These are phyloP conservation scores for Staphylotrichum longicolle DNA, from an alignment of 495 filamentous ascomycete genomes.

Conservation along the genomic window DNA sequence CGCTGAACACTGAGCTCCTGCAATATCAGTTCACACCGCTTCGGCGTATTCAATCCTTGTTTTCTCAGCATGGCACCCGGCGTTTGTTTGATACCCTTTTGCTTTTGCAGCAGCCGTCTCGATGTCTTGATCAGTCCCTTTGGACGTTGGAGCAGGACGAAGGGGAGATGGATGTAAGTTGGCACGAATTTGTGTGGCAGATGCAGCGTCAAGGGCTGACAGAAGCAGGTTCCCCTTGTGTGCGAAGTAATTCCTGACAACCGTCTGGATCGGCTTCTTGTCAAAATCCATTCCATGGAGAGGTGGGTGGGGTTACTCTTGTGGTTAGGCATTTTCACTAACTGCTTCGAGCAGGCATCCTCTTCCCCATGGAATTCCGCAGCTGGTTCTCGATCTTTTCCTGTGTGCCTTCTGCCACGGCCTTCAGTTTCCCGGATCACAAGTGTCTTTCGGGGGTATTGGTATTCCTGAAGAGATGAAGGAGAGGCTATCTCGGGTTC, in stretches of 20 bases:
- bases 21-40: conserved; percentile 68
- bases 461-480: conserved; percentile 10
- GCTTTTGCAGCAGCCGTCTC: conserved; percentile 60
- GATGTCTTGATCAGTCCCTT: conserved; percentile 52
- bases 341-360: conserved; percentile 33
- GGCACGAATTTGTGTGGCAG: background rate
- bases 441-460: conserved; percentile 8
- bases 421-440: conserved; percentile 37
- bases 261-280: conserved; percentile 20
- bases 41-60: conserved; percentile 55
- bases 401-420: conserved; percentile 40
- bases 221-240: conserved; percentile 57
- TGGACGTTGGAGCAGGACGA: conserved; percentile 67
- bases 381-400: conserved; percentile 50
- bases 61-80: conserved; percentile 29
- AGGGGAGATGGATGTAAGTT: conserved; percentile 70
- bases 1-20: conserved; percentile 55
- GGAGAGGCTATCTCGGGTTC: conserved; percentile 4
- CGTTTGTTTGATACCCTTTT: conserved; percentile 74
- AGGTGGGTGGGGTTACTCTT: conserved; percentile 23
- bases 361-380: conserved; percentile 40
- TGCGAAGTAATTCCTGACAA: conserved; percentile 59
- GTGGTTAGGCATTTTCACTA: too few relatives aligned
- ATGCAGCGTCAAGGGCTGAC: background rate
- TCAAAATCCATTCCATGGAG: conserved; percentile 30